Evolutionary conservation across 306 rosid species (phyloP), one percentile per base, ranked within the genome.

Genomic region (Potentilla sterilis): DNA sequence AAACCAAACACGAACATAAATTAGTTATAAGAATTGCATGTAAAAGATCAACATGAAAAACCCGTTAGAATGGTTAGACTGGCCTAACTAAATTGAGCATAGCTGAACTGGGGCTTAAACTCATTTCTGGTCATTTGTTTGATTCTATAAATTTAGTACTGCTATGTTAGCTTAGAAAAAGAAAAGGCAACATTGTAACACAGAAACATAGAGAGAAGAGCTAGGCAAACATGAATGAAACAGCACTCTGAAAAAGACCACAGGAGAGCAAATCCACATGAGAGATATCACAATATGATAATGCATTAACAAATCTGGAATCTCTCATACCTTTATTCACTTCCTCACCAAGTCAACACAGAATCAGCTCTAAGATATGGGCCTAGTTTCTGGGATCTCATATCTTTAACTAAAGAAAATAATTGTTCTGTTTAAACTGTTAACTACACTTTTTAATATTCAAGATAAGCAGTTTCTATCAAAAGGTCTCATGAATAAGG

Each of bases 251-350:
- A 73, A 63, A 89, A 82, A 74, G 78, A 75, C 59, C 21, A 49
- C 43, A 64, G 38, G 81, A 66, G 65, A 70, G 79, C 88, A 81
- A 87, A 84, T 87, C 87, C 84, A 82, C 42, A 81, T 72, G 79
- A 82, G 88, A 89, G 88, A 89, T 87, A 35, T 75, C 68, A 38
- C 35, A 54, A 55, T 69, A 75, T 69, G 76, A 69, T 49, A 58
- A 58, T 58, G 8, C 72, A 67, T 73, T 81, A 81, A 72, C 14
- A 79, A 77, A 55, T 52, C 70, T 59, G 81, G 80, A 46, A 74
- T 75, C 68, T 28, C 28, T 52, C 19, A 24, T 35, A 61, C 9
- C 80, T 78, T 81, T 80, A n/a, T 41, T 21, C 18, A 73, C 16
- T 21, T 15, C 78, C 79, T 47, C 73, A 69, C 42, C 52, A 70